Percentiles rank a stretch among this genome's conserved stretches.
phyloP scores from a whole-genome alignment of 768 basidiomycete species.

The Cubamyces sp. region DNA sequence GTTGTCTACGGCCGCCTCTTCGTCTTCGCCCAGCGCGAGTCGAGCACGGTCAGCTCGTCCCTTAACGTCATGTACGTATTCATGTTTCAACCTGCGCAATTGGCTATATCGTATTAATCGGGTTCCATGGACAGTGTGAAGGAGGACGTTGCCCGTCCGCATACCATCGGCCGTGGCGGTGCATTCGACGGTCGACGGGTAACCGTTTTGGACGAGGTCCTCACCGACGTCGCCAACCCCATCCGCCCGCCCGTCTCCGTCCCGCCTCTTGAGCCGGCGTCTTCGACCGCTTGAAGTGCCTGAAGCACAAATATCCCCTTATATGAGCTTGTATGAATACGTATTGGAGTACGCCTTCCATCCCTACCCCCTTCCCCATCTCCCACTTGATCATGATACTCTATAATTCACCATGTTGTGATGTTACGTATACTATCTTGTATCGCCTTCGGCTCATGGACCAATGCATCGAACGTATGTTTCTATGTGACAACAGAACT shows the following conservation, averaged over 20 bases:
- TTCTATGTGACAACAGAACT: too few relatives aligned
- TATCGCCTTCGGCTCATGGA: too few relatives aligned
- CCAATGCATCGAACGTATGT: too few relatives aligned
- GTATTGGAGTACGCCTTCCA: too few relatives aligned
- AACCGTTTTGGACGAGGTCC: slow-evolving; percentile 20
- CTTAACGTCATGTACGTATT: slow-evolving; percentile 33
- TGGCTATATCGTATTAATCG: background rate
- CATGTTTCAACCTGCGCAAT: background rate
- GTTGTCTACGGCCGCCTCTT: slow-evolving; percentile 27
- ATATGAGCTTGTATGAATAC: too few relatives aligned
- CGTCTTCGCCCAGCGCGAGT: slow-evolving; percentile 28
- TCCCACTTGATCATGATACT: too few relatives aligned
- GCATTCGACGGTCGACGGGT: slow-evolving; percentile 25
- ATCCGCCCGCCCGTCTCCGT: slow-evolving; percentile 4
- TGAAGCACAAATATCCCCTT: too few relatives aligned
- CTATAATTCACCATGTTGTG: too few relatives aligned
- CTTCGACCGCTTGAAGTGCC: too few relatives aligned
- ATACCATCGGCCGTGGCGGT: slow-evolving; percentile 18
- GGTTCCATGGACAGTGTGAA: slow-evolving; percentile 7
- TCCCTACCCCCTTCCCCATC: too few relatives aligned
- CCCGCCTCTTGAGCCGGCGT: too few relatives aligned
- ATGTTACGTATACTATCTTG: too few relatives aligned
- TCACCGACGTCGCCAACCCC: slow-evolving; percentile 15
- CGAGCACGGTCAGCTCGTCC: slow-evolving; percentile 32
- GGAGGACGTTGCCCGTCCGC: slow-evolving; percentile 17